Evolutionary conservation across 2,329 filamentous ascomycete genomes (phyloP).

Genomic region (Chaetomium globosum): DNA sequence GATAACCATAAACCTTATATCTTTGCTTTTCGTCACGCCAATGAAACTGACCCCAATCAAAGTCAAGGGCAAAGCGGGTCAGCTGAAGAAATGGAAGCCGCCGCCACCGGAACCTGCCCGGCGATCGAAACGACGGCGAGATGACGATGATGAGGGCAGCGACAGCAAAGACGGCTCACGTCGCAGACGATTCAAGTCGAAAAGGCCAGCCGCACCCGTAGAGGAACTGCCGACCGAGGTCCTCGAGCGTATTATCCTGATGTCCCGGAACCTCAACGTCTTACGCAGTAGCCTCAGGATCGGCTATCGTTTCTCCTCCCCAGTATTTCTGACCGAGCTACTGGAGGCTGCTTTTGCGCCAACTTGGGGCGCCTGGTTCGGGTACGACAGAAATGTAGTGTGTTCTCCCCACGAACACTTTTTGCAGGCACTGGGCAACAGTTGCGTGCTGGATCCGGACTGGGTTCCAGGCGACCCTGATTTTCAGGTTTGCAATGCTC

Average conservation of each 20-base stretch:
- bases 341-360: conserved; percentile 45
- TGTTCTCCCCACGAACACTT: conserved; percentile 24
- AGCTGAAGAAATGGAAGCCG: conserved; percentile 25
- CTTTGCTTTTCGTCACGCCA: not conserved
- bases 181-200: conserved; percentile 25
- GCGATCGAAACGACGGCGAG: conserved; percentile 25
- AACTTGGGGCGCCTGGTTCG: conserved; percentile 47
- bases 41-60: conserved; percentile 56
- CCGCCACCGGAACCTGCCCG: conserved; percentile 28
- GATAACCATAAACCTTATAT: not conserved
- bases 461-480: conserved; percentile 44
- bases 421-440: not conserved
- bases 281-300: conserved; percentile 50
- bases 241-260: conserved; percentile 55
- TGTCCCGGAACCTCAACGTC: conserved; percentile 54
- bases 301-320: conserved; percentile 50
- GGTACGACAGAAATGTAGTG: conserved; percentile 25
- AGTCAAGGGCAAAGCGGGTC: conserved; percentile 49
- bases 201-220: conserved; percentile 37
- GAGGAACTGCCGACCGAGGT: conserved; percentile 55
- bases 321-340: conserved; percentile 42
- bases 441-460: conserved; percentile 23
- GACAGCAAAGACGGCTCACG: not conserved
- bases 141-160: conserved; percentile 6
- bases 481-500: conserved; percentile 48